Conservation (phyloP, 331 rosid species). For the Erythrophleum ivorense region DNA sequence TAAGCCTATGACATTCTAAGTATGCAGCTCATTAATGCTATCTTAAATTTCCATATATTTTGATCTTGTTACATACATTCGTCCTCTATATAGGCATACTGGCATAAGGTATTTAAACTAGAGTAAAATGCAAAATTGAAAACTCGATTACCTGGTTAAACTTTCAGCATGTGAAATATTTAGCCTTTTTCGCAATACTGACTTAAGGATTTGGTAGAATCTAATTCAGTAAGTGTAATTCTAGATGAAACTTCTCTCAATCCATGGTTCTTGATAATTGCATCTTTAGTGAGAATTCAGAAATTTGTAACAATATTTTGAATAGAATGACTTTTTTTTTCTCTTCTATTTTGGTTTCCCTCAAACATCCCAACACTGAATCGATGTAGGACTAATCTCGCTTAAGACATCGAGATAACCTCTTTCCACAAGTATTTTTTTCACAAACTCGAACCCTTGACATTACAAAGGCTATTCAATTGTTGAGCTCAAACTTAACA, state of each 20-base stretch:
- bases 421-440: neutral
- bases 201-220: neutral
- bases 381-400: neutral
- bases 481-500: neutral
- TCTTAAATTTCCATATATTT: neutral
- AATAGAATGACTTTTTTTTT: neutral
- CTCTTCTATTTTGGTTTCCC: too few species aligned
- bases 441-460: neutral
- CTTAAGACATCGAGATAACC: neutral
- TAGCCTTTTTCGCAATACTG: neutral
- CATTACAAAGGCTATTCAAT: neutral
- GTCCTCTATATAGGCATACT: neutral
- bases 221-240: neutral
- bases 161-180: neutral
- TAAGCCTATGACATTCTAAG: too few species aligned
- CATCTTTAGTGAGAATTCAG: neutral
- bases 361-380: neutral
- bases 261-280: neutral
- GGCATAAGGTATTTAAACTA: neutral
- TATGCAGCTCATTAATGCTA: neutral
- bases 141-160: neutral
- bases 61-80: neutral
- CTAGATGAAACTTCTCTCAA: neutral
- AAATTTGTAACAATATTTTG: neutral
- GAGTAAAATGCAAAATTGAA: neutral